Evolutionary conservation across 2,329 filamentous ascomycete species (phyloP).

Genomic region (Colletotrichum melonis): DNA sequence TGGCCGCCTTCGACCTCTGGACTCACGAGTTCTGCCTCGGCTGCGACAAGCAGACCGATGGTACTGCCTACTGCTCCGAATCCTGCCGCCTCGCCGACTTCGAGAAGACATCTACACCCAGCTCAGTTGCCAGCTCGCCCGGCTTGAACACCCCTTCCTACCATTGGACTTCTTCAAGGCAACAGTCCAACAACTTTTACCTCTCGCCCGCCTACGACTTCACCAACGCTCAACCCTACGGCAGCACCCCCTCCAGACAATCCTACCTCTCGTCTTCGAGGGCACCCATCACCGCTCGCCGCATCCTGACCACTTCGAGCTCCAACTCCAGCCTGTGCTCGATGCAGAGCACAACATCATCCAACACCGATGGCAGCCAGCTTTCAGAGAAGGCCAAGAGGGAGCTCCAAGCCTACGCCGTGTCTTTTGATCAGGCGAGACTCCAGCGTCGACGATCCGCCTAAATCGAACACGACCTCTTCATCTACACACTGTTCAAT

Average conservation of each 20-base stretch:
- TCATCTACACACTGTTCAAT: slow-evolving; percentile 39
- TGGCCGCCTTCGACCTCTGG: slow-evolving; percentile 67
- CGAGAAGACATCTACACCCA: slow-evolving; percentile 73
- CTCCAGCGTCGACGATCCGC: slow-evolving; percentile 68
- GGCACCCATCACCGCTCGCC: slow-evolving; percentile 41
- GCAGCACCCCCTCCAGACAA: slow-evolving; percentile 57
- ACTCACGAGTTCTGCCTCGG: slow-evolving; percentile 92
- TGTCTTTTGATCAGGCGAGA: slow-evolving; percentile 87
- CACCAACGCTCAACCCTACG: slow-evolving; percentile 69
- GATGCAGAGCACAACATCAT: slow-evolving; percentile 72
- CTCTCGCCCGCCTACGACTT: slow-evolving; percentile 84
- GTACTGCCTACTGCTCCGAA: slow-evolving; percentile 90
- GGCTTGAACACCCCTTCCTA: slow-evolving; percentile 62
- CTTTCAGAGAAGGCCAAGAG: slow-evolving; percentile 82
- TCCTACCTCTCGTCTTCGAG: slow-evolving; percentile 51
- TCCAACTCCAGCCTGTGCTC: slow-evolving; percentile 89
- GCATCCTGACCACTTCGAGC: slow-evolving; percentile 73
- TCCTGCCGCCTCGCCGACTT: slow-evolving; percentile 89
- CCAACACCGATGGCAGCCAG: slow-evolving; percentile 61
- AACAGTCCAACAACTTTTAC: slow-evolving; percentile 65
- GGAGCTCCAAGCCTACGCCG: slow-evolving; percentile 87
- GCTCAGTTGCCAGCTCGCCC: slow-evolving; percentile 69
- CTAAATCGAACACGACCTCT: slow-evolving; percentile 46
- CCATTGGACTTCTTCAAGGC: slow-evolving; percentile 56
- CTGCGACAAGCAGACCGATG: slow-evolving; percentile 89